Evolutionary conservation across 176 grass and related monocot species (phyloP).

Genomic region (Guadua angustifolia): DNA sequence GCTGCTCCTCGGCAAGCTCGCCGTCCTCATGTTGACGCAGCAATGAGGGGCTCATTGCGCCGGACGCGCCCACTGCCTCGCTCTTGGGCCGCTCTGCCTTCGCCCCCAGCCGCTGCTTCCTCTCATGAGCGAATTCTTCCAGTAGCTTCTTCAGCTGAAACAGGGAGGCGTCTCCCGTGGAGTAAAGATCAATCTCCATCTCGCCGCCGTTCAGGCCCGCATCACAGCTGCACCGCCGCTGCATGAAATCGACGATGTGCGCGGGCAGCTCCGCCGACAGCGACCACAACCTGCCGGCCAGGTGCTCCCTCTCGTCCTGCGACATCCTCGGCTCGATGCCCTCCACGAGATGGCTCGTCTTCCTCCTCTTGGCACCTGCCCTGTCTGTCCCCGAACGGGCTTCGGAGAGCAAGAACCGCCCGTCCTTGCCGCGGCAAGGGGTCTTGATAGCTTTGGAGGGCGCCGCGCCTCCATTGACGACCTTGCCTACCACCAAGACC

Average conservation of each 20-base stretch:
- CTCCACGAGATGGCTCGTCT: not conserved
- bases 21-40: not conserved
- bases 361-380: not conserved
- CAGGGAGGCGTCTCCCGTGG: not conserved
- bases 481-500: not conserved
- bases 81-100: not conserved
- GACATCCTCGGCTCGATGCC: not conserved
- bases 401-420: not conserved
- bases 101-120: not conserved
- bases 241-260: not conserved
- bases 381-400: not conserved
- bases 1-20: not conserved
- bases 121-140: not conserved
- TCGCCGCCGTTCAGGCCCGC: not conserved
- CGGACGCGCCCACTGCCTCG: not conserved
- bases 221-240: not conserved
- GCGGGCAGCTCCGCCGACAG: not conserved
- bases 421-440: not conserved
- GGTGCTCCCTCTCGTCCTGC: not conserved
- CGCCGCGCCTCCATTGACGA: not conserved
- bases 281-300: not conserved
- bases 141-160: not conserved
- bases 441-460: not conserved
- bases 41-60: not conserved
- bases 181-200: not conserved